Percentiles rank a stretch among this genome's conserved stretches.
These are phyloP conservation scores for Saccharomycopsis crataegensis DNA, from an alignment of 1,139 yeast species.

Conservation along the genomic window DNA sequence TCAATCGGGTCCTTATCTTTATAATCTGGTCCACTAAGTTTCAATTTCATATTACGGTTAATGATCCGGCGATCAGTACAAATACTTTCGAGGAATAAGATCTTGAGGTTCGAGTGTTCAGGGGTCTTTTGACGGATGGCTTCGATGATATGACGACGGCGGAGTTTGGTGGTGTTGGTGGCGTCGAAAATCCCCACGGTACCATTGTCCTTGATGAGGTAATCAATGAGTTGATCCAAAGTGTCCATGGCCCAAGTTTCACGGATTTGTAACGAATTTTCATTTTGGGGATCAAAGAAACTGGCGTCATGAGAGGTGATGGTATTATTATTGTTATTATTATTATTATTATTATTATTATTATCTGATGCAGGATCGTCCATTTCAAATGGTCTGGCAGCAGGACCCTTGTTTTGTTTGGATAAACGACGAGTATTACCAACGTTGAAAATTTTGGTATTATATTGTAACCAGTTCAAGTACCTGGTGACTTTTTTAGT, in stretches of 20 bases:
- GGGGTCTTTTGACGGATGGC: constrained; percentile 63
- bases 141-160: constrained; percentile 63
- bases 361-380: constrained; percentile 32
- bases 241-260: constrained; percentile 98
- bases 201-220: constrained; percentile 72
- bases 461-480: constrained; percentile 88
- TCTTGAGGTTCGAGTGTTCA: constrained; percentile 57
- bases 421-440: constrained; percentile 87
- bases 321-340: constrained; percentile 27
- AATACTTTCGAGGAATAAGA: constrained; percentile 77
- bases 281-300: constrained; percentile 80
- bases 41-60: constrained; percentile 74
- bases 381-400: constrained; percentile 45
- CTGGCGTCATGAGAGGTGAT: constrained; percentile 54
- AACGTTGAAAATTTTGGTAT: constrained; percentile 83
- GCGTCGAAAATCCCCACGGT: constrained; percentile 96
- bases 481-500: constrained; percentile 85
- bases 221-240: constrained; percentile 73
- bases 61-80: constrained; percentile 75
- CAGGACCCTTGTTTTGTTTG: constrained; percentile 58
- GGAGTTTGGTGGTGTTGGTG: constrained; percentile 74
- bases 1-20: constrained; percentile 73
- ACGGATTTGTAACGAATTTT: constrained; percentile 55
- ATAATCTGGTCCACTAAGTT: constrained; percentile 92
- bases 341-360: constrained; percentile 47